phyloP scores from a whole-genome alignment of 2,329 filamentous ascomycete genomes.

The Diaporthe sp. region DNA sequence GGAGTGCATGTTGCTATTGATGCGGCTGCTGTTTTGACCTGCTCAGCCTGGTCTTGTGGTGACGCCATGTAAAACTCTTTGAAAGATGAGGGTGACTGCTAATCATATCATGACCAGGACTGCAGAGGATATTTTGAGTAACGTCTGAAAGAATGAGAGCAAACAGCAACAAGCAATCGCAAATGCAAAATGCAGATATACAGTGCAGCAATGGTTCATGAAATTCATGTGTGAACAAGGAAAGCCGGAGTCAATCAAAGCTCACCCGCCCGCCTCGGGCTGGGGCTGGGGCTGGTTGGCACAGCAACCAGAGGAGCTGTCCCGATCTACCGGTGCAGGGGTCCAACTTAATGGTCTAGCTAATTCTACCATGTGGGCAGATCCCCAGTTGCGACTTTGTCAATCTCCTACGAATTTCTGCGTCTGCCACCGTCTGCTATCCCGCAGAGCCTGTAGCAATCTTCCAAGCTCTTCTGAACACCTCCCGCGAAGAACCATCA shows the following conservation, averaged over 20 bases:
- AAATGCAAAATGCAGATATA: slow-evolving; percentile 18
- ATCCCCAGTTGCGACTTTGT: neutral
- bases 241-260: neutral
- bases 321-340: neutral
- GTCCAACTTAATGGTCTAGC: neutral
- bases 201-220: neutral
- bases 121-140: slow-evolving; percentile 40
- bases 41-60: slow-evolving; percentile 53
- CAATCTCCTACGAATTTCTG: neutral
- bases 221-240: slow-evolving; percentile 3
- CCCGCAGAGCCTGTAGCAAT: neutral
- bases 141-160: slow-evolving; percentile 23
- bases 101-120: slow-evolving; percentile 48
- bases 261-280: slow-evolving; percentile 2
- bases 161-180: slow-evolving; percentile 33
- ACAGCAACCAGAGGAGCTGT: slow-evolving; percentile 10
- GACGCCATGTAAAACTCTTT: slow-evolving; percentile 50
- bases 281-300: neutral
- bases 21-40: slow-evolving; percentile 57
- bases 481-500: neutral
- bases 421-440: neutral
- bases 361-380: neutral
- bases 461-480: neutral
- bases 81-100: slow-evolving; percentile 39
- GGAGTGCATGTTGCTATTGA: slow-evolving; percentile 60